phyloP scores from a whole-genome alignment of 192 early-diverging fungal species.

The Phycomyces nitens region DNA sequence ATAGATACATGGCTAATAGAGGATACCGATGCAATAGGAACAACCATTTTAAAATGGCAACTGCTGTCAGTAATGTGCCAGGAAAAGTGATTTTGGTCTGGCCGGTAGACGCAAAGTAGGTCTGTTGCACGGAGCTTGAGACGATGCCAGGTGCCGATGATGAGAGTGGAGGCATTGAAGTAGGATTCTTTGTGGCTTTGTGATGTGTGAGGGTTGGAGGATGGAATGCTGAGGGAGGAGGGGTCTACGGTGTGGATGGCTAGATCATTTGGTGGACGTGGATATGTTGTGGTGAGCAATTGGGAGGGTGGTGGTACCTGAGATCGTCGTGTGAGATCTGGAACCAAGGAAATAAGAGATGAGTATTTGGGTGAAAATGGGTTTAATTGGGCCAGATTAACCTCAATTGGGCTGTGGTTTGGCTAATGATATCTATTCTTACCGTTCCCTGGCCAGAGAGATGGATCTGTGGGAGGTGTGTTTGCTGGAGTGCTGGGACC shows the following conservation, averaged over 20 bases:
- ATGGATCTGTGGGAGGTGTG: not conserved
- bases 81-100: slow-evolving; percentile 38
- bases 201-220: not conserved
- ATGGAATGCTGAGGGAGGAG: no score
- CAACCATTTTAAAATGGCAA: slow-evolving; percentile 57
- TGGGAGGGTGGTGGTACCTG: no score
- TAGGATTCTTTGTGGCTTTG: not conserved
- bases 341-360: no score
- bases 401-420: no score
- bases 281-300: no score
- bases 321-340: no score
- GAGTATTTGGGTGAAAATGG: no score
- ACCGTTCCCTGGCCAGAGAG: no score
- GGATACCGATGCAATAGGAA: slow-evolving; percentile 43
- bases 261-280: no score
- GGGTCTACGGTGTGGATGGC: no score
- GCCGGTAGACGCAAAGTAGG: slow-evolving; percentile 51
- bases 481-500: not conserved
- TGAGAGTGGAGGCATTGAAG: slow-evolving; percentile 43
- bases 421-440: no score
- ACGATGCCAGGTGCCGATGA: slow-evolving; percentile 59
- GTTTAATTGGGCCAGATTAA: no score
- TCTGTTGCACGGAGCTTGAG: slow-evolving; percentile 45
- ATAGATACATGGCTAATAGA: slow-evolving; percentile 39
- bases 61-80: slow-evolving; percentile 57